These are phyloP conservation scores for Euptelea pleiosperma DNA, from an alignment of 164 flowering plant genomes.

Conservation along the genomic window DNA sequence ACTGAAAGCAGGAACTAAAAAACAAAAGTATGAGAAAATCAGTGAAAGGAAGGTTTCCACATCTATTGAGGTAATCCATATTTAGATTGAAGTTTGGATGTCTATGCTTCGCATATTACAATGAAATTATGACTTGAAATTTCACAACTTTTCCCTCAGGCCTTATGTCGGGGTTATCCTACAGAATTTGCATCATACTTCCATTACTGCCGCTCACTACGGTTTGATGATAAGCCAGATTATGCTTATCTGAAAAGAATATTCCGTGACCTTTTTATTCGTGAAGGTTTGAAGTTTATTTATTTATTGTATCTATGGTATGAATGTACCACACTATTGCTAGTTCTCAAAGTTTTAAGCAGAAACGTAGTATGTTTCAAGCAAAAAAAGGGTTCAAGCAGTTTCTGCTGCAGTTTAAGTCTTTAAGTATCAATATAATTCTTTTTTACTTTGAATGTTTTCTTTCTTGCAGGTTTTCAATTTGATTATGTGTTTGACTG, in stretches of 20 bases:
- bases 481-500: slow-evolving; percentile 92
- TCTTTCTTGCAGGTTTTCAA: slow-evolving; percentile 58
- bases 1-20: slow-evolving; percentile 89
- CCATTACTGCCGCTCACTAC: slow-evolving; percentile 88
- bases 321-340: background rate
- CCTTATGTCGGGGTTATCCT: slow-evolving; percentile 91
- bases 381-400: too few relatives aligned
- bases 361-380: too few relatives aligned
- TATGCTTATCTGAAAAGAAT: slow-evolving; percentile 89
- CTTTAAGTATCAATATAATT: too few relatives aligned
- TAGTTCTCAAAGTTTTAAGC: background rate
- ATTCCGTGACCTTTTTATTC: slow-evolving; percentile 93
- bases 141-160: slow-evolving; percentile 34
- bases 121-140: slow-evolving; percentile 11
- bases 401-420: background rate
- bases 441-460: background rate
- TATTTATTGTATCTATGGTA: background rate
- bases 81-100: background rate
- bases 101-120: background rate
- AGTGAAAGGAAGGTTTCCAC: slow-evolving; percentile 91
- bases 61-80: slow-evolving; percentile 73
- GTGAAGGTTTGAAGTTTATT: slow-evolving; percentile 64
- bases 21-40: slow-evolving; percentile 89
- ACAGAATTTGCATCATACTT: slow-evolving; percentile 94
- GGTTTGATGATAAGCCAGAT: slow-evolving; percentile 98